Conservation (phyloP, 1,284 basidiomycete genomes). For the Marasmius tenuissimus region DNA sequence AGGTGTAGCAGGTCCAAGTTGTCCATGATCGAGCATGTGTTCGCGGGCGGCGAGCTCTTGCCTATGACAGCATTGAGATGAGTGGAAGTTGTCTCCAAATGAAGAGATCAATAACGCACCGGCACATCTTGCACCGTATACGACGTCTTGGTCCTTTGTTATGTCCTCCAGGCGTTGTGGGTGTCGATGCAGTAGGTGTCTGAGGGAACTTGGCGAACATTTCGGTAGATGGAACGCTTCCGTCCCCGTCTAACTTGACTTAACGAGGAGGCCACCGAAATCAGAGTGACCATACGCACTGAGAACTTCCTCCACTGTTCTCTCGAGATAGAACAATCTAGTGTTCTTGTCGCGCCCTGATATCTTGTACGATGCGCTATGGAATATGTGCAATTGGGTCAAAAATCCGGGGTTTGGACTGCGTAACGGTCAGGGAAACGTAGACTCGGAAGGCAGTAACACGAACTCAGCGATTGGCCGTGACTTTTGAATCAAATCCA, state of each 20-base stretch:
- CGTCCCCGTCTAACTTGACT: conserved; percentile 62
- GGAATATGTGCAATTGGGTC: conserved; percentile 76
- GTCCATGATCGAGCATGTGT: conserved; percentile 90
- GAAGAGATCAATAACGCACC: conserved; percentile 40
- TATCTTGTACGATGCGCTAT: conserved; percentile 69
- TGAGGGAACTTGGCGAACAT: conserved; percentile 79
- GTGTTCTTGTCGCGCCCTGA: conserved; percentile 69
- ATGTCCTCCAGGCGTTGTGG: conserved; percentile 27
- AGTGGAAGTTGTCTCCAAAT: background rate
- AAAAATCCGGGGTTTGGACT: conserved; percentile 84
- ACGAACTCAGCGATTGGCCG: conserved; percentile 68
- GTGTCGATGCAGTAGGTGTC: conserved; percentile 61
- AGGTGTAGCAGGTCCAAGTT: conserved; percentile 67
- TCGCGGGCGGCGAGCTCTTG: conserved; percentile 86
- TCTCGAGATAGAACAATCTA: conserved; percentile 80
- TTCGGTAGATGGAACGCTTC: conserved; percentile 56
- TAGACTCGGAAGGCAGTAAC: background rate
- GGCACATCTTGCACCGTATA: conserved; percentile 91
- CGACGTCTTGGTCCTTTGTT: conserved; percentile 47
- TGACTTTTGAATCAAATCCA: conserved; percentile 63
- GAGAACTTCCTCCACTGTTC: conserved; percentile 72
- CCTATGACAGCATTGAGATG: conserved; percentile 34
- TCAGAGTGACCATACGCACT: conserved; percentile 46
- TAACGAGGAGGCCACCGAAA: conserved; percentile 15
- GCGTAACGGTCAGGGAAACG: conserved; percentile 3